Conservation (phyloP, 1,139 yeast species). For the Suhomyces taliae region DNA sequence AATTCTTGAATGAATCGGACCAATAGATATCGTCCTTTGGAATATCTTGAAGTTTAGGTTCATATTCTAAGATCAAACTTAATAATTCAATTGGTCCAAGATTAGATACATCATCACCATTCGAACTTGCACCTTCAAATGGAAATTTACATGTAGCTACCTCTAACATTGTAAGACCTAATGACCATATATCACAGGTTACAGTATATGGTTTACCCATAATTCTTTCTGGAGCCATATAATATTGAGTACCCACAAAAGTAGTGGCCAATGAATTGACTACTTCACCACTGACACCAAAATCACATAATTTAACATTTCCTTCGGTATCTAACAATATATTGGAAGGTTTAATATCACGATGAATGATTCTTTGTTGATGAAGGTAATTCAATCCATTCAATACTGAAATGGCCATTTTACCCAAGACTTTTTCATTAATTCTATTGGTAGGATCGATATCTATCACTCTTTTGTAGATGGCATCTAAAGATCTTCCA, state of each 20-base stretch:
- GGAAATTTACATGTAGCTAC: conserved; percentile 92
- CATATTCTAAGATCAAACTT: conserved; percentile 75
- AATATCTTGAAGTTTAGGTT: conserved; percentile 77
- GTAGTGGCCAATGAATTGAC: conserved; percentile 94
- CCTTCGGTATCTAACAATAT: conserved; percentile 74
- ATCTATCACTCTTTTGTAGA: conserved; percentile 64
- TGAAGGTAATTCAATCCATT: conserved; percentile 85
- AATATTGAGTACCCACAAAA: conserved; percentile 94
- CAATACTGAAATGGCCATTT: conserved; percentile 81
- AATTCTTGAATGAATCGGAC: conserved; percentile 81
- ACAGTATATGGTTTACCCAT: conserved; percentile 94
- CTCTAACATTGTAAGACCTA: conserved; percentile 87
- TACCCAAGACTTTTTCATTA: conserved; percentile 89
- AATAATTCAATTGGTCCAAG: conserved; percentile 82
- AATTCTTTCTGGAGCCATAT: conserved; percentile 98
- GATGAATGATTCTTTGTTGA: conserved; percentile 82
- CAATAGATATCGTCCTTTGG: conserved; percentile 75
- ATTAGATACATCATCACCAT: conserved; percentile 38
- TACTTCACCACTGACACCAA: conserved; percentile 98
- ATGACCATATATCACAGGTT: conserved; percentile 94
- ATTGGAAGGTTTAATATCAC: conserved; percentile 94
- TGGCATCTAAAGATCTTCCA: conserved; percentile 85
- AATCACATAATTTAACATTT: conserved; percentile 89
- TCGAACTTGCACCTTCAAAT: conserved; percentile 26
- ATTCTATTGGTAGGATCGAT: conserved; percentile 77